Conservation (phyloP, 495 filamentous ascomycete species). For the Pyrenula massariospora region DNA sequence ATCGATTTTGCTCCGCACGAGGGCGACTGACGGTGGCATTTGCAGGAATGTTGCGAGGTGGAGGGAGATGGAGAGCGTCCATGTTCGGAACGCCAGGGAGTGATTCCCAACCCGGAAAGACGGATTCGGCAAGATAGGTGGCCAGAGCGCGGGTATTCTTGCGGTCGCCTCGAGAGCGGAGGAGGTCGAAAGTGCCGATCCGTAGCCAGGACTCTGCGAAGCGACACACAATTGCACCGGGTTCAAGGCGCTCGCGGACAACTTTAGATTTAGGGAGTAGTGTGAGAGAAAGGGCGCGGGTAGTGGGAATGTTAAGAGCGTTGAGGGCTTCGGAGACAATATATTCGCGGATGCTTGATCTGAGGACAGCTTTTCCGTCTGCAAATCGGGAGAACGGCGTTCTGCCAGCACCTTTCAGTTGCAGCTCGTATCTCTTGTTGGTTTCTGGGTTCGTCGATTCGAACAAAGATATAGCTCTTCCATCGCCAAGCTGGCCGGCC, state of each 20-base stretch:
- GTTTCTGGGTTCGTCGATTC: constrained; percentile 73
- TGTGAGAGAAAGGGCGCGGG: constrained; percentile 72
- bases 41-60: constrained; percentile 36
- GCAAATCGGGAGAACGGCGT: constrained; percentile 95
- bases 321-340: constrained; percentile 78
- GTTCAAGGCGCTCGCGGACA: constrained; percentile 72
- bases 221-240: constrained; percentile 81
- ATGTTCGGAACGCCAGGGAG: constrained; percentile 48
- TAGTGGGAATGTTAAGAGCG: constrained; percentile 74
- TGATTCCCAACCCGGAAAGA: constrained; percentile 72
- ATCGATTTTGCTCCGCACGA: constrained; percentile 69
- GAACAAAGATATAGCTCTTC: constrained; percentile 86
- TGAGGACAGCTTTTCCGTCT: constrained; percentile 89
- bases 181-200: constrained; percentile 88
- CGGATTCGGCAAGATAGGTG: constrained; percentile 74
- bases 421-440: constrained; percentile 68
- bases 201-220: constrained; percentile 89
- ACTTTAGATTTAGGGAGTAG: constrained; percentile 62
- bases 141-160: constrained; percentile 57
- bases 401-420: constrained; percentile 84
- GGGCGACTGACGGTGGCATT: constrained; percentile 50
- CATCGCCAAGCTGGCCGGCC: constrained; percentile 94
- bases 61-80: constrained; percentile 23
- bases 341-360: constrained; percentile 88
- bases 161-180: constrained; percentile 70